Evolutionary conservation across 768 basidiomycete genomes (phyloP).

Genomic region (Cyathus striatus): DNA sequence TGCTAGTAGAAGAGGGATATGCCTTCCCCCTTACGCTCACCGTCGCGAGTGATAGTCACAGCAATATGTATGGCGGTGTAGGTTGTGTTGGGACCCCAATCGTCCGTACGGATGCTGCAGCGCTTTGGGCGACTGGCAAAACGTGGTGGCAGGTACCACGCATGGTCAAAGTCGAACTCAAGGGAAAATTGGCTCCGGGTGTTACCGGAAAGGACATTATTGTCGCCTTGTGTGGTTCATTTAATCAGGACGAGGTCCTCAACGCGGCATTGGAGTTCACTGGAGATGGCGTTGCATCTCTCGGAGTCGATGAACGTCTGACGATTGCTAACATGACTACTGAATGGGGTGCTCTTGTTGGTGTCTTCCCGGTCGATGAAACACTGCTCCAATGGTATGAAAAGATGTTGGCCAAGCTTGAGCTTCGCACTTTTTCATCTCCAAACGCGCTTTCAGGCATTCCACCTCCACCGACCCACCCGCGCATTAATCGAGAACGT

Average conservation of each 20-base stretch:
- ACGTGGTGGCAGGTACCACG: slow-evolving; percentile 99
- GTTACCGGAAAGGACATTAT: slow-evolving; percentile 99
- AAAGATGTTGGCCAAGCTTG: slow-evolving; percentile 60
- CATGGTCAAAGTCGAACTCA: slow-evolving; percentile 92
- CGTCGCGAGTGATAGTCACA: slow-evolving; percentile 94
- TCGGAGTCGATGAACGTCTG: slow-evolving; percentile 87
- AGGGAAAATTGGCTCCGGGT: slow-evolving; percentile 75
- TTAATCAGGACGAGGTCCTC: slow-evolving; percentile 94
- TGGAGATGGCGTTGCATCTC: slow-evolving; percentile 75
- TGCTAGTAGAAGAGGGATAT: slow-evolving; percentile 97
- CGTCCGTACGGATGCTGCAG: slow-evolving; percentile 92
- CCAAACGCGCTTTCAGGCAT: slow-evolving; percentile 44
- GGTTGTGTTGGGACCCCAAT: slow-evolving; percentile 97
- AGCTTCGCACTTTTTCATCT: slow-evolving; percentile 69
- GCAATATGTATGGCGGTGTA: slow-evolving; percentile 99
- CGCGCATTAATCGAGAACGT: slow-evolving; percentile 74
- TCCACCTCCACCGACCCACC: slow-evolving; percentile 74
- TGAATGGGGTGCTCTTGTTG: slow-evolving; percentile 97
- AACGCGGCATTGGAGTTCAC: slow-evolving; percentile 97
- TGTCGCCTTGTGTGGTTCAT: slow-evolving; percentile 91
- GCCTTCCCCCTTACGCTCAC: slow-evolving; percentile 95
- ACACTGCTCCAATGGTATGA: slow-evolving; percentile 87
- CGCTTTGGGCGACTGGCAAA: slow-evolving; percentile 95
- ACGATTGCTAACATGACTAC: slow-evolving; percentile 99
- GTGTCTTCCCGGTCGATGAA: slow-evolving; percentile 90